Evolutionary conservation across 495 filamentous ascomycete species (phyloP).

Genomic region (Trichoderma parareesei): DNA sequence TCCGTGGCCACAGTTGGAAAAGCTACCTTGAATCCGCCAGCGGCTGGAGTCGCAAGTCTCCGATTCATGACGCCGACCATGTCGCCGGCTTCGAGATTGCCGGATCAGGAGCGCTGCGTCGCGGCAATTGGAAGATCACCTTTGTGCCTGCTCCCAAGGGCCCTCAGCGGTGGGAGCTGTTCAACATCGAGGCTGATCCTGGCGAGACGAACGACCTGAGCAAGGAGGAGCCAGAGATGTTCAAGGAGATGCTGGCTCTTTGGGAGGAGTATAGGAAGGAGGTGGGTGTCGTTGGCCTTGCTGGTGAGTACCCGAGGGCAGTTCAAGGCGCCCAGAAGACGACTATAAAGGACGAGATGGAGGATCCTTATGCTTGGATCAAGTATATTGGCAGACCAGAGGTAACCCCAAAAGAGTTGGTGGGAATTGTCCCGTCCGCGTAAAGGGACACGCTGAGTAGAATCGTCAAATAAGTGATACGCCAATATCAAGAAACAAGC

Average conservation of each 20-base stretch:
- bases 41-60: constrained; percentile 24
- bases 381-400: constrained; percentile 19
- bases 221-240: constrained; percentile 17
- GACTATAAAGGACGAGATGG: constrained; percentile 15
- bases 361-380: constrained; percentile 19
- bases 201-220: constrained; percentile 25
- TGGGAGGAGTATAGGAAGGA: constrained; percentile 28
- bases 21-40: neutral
- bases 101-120: constrained; percentile 23
- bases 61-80: constrained; percentile 34
- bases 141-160: constrained; percentile 18
- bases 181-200: constrained; percentile 24
- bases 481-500: too few species aligned
- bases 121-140: constrained; percentile 26
- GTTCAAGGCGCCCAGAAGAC: constrained; percentile 13
- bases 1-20: constrained; percentile 42
- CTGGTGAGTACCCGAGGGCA: constrained; percentile 15
- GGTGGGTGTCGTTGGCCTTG: constrained; percentile 18
- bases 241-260: constrained; percentile 21
- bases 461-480: too few species aligned
- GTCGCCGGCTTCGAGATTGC: constrained; percentile 23
- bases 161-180: constrained; percentile 21
- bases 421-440: constrained; percentile 11
- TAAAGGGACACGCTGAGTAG: neutral
- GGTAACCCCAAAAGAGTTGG: constrained; percentile 14